A percentile compares a stretch with the other conserved stretches of the same genome.
Evolutionary conservation across 2,329 filamentous ascomycete species (phyloP).

Genomic region (Podosphaera fusca): DNA sequence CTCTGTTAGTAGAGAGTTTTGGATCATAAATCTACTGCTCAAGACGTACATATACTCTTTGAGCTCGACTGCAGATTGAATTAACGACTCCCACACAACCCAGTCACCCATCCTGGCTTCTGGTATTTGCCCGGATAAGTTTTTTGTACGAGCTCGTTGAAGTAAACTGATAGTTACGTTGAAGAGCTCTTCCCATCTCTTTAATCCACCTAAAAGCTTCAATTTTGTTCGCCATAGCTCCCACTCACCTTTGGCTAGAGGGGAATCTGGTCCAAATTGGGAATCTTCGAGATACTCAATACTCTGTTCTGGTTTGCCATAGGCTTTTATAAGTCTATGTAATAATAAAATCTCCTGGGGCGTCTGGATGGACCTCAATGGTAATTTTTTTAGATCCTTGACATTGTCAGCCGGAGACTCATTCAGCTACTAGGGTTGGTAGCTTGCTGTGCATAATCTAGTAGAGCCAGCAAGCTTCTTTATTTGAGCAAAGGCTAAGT

Average conservation of each 20-base stretch:
- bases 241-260: constrained; percentile 16
- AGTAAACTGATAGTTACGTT: constrained; percentile 11
- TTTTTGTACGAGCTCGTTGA: constrained; percentile 12
- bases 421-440: background rate
- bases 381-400: constrained; percentile 5
- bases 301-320: constrained; percentile 10
- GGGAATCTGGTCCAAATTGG: constrained; percentile 15
- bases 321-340: constrained; percentile 11
- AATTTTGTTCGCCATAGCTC: constrained; percentile 15
- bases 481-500: constrained; percentile 12
- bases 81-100: constrained; percentile 15
- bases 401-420: background rate
- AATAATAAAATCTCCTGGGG: constrained; percentile 16
- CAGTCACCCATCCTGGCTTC: constrained; percentile 15
- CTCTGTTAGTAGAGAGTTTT: background rate
- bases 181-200: constrained; percentile 14
- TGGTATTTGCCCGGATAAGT: constrained; percentile 9
- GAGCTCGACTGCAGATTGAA: constrained; percentile 11
- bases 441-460: constrained; percentile 11
- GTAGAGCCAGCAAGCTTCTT: constrained; percentile 15
- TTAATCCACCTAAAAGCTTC: constrained; percentile 8
- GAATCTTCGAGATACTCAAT: constrained; percentile 13
- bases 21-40: background rate
- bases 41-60: constrained; percentile 9
- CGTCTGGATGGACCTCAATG: constrained; percentile 14